Evolutionary conservation across 179 eudicot genomes (phyloP).

Genomic region (Heliamphora ciliata): DNA sequence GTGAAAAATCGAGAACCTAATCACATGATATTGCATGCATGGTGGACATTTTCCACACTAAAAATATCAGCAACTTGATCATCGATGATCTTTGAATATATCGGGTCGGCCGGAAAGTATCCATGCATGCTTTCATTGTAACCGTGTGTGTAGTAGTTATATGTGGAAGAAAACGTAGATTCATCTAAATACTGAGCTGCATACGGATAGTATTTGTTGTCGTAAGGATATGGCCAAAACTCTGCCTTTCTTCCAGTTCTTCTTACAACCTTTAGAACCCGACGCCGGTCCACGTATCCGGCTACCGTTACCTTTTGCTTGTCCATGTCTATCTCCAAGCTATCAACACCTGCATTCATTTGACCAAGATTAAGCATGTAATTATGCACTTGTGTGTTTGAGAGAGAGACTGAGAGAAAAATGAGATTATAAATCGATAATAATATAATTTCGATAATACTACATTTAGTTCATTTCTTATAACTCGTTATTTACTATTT

Average conservation of each 20-base stretch:
- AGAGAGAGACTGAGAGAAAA: too few species aligned
- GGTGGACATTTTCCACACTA: conserved; percentile 38
- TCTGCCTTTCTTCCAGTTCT: conserved; percentile 37
- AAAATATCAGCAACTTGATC: conserved; percentile 27
- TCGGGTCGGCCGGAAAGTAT: conserved; percentile 28
- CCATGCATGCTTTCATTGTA: conserved; percentile 38
- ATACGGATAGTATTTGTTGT: conserved; percentile 39
- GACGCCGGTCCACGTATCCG: conserved; percentile 29
- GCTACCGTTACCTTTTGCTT: conserved; percentile 38
- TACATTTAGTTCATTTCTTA: too few species aligned
- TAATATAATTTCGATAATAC: too few species aligned
- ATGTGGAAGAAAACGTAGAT: conserved; percentile 31
- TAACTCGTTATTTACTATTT: too few species aligned
- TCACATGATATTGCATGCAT: conserved; percentile 40
- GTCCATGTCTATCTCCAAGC: conserved; percentile 38
- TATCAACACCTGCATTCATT: conserved; percentile 29
- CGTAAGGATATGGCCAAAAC: conserved; percentile 37
- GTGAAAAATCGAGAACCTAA: too few species aligned
- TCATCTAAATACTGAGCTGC: conserved; percentile 41
- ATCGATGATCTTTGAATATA: conserved; percentile 25
- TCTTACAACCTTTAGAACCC: conserved; percentile 34
- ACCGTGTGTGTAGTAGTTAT: conserved; percentile 44
- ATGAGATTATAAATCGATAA: too few species aligned
- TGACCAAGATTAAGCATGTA: too few species aligned
- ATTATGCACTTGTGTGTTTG: too few species aligned